Base-by-base conservation (phyloP, 1,139 yeast species). In the Kodamaea anthophila region DNA sequence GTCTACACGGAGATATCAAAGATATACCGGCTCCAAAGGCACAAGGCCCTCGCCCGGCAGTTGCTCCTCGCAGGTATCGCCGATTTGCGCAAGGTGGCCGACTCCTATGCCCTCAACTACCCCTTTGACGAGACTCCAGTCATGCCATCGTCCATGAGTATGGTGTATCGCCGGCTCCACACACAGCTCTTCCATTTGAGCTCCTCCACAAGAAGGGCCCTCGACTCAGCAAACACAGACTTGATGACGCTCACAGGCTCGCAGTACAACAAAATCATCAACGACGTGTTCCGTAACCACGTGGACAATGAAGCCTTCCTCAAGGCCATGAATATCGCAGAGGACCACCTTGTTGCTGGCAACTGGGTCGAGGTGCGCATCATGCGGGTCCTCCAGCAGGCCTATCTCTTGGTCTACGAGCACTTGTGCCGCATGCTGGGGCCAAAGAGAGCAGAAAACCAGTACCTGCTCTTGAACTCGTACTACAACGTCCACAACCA, bases 1-100 rank as follows among this genome's bases (percentile, higher is more conserved):
- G 45, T 61, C 18, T 53, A 47, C 32, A 36, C 38, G 18, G 57
- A 55, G 23, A 53, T 61, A 61, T 47, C 56, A 7, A 41, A 40
- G 24, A 39, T 59, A 7, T 61, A 60, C 38, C 38, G 39, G 9
- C 36, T 37, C 3, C 47, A 49, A 18, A 53, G 53, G 9, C 49
- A 55, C 24, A 24, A 41, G 5, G 39, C 38, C 3, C 40, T 49
- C 32, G 56, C 62, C 1, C 34, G 36, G 10, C 42, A 43, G 5
- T 44, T 60, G 26, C 41, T 55, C 7, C 43, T 42, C 8, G 46
- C 39, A 14, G 63, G 62, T 2, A 26, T 60, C 15, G 35, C 36
- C 2, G 65, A 60, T 26, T 31, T 58, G 22, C 30, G 41, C 13
- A 30, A 34, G 3, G 30, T 51, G 3, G 34, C 51, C 4, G 24